Base-by-base conservation (phyloP, 2,329 filamentous ascomycete species). In the Pseudogymnoascus destructans region DNA sequence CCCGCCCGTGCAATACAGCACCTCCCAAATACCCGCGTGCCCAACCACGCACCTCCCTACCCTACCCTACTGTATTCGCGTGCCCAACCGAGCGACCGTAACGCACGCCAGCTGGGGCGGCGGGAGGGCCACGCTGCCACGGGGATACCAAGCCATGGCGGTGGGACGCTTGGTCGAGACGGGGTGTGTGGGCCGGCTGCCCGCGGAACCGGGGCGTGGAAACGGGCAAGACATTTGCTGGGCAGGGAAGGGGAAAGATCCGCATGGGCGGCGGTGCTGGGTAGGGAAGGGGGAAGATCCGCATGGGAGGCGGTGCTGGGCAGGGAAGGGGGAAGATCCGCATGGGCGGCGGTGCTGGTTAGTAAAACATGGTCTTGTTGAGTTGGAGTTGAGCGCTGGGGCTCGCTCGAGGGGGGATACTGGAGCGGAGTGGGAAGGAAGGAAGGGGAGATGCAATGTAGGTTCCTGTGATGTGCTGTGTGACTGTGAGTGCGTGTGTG, bases 171-270 rank as follows among this genome's bases (percentile, higher is more conserved):
- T 52, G 42, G 23, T 52, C 42, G 42, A 23, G 42, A 52, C 42
- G 42, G 42, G 42, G 23, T 49, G 42, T 15, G 42, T 17, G 23
- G 42, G 30, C 42, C 42, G 42, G 42, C 42, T 52, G 42, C 23
- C 42, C 42, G 42, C 5, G 42, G 9, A 52, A 52, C 23, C 42
- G 42, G 42, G 42, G 42, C 42, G 25, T 4, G 42, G 42, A 52
- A 52, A 52, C 42, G 42, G 42, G 42, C 42, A 52, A 52, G 42
- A 52, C 42, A 30, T 17, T 7, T n/a, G n/a, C n/a, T n/a, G n/a
- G 38, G 38, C 19, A 23, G 15, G 17, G 38, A 15, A 40, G 38
- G 38, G 38, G 6, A n/a, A n/a, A n/a, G n/a, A n/a, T n/a, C n/a
- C n/a, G n/a, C n/a, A n/a, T n/a, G n/a, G n/a, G n/a, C n/a, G n/a